Conservation (phyloP, 129 eudicot genomes). For the Cynara cardunculus region DNA sequence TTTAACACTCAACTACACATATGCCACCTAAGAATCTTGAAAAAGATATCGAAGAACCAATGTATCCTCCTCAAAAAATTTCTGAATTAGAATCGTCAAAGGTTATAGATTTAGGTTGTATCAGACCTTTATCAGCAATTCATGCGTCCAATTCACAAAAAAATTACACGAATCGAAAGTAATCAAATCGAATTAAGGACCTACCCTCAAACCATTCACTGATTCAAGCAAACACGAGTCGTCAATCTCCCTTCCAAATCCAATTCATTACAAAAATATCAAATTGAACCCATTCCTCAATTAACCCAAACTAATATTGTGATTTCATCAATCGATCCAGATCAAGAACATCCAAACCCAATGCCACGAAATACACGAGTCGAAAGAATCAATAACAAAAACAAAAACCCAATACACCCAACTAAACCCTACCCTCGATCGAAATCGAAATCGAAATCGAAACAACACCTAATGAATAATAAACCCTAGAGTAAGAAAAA, state of each 20-base stretch:
- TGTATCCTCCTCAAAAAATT: background rate
- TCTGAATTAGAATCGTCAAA: background rate
- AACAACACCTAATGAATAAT: background rate
- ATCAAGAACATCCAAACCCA: conserved; percentile 7
- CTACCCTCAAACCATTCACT: background rate
- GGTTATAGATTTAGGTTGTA: background rate
- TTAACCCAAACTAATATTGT: background rate
- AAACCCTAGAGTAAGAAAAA: conserved; percentile 23
- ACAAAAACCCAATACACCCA: background rate
- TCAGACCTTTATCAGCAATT: background rate
- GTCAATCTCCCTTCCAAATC: background rate
- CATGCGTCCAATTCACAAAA: background rate
- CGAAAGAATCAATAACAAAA: background rate
- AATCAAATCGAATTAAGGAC: background rate
- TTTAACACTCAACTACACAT: background rate
- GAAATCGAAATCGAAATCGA: background rate
- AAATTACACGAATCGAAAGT: background rate
- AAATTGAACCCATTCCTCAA: background rate
- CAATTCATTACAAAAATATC: background rate
- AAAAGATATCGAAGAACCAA: background rate
- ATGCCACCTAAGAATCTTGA: background rate
- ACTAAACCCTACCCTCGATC: conserved; percentile 32
- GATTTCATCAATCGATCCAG: background rate
- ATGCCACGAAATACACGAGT: conserved; percentile 3
- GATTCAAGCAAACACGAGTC: background rate